A percentile compares a stretch with the other conserved stretches of the same genome.
Evolutionary conservation across 805 yeast species (phyloP).

Genomic region (Ogataea philodendri): DNA sequence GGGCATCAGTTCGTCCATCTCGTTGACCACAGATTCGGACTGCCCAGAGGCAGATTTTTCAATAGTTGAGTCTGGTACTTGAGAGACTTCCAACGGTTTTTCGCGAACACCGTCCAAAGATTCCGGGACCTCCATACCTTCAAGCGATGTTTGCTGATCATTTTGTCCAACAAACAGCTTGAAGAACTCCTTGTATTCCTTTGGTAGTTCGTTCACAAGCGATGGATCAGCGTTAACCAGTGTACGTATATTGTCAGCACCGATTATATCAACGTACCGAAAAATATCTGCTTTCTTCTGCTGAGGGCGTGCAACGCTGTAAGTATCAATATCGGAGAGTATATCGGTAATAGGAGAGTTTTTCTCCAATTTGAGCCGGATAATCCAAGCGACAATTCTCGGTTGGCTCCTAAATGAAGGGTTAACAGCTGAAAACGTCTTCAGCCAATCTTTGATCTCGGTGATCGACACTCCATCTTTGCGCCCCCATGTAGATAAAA

Average conservation of each 20-base stretch:
- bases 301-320: constrained; percentile 19
- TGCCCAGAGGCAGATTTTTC: background rate
- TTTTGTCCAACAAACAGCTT: constrained; percentile 7
- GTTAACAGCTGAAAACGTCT: constrained; percentile 18
- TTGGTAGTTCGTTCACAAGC: constrained; percentile 26
- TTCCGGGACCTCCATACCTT: too few species aligned
- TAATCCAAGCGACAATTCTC: constrained; percentile 32
- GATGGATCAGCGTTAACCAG: constrained; percentile 34
- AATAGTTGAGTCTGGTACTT: background rate
- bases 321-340: constrained; percentile 18
- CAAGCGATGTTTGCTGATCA: too few species aligned
- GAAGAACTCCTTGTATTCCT: constrained; percentile 27
- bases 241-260: constrained; percentile 41
- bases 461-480: constrained; percentile 24
- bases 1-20: constrained; percentile 51
- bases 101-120: too few species aligned
- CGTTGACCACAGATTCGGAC: constrained; percentile 45
- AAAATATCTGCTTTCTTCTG: constrained; percentile 36
- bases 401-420: constrained; percentile 26
- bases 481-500: constrained; percentile 41
- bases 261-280: constrained; percentile 45
- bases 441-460: constrained; percentile 29
- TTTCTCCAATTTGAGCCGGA: constrained; percentile 28
- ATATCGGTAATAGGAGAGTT: constrained; percentile 15
- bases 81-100: too few species aligned